Percentiles rank a stretch among this genome's conserved stretches.
Conservation (phyloP, 768 basidiomycete genomes). For the Russula olivacea region DNA sequence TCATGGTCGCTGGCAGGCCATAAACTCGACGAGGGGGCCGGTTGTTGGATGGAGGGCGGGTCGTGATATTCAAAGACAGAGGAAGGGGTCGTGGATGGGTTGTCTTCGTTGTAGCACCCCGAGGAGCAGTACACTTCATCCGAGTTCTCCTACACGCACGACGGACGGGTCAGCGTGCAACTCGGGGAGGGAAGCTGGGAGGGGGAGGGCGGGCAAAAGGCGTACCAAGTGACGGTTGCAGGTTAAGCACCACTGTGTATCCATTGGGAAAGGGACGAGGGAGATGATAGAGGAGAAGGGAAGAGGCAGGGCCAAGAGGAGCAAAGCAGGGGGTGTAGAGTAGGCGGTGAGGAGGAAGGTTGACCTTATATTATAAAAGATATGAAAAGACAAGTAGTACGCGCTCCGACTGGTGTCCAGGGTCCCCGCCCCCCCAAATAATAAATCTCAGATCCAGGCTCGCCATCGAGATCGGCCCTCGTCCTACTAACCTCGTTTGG, state of each 20-base stretch:
- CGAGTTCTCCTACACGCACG: constrained; percentile 31
- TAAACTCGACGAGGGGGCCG: constrained; percentile 12
- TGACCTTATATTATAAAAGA: constrained; percentile 23
- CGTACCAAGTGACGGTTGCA: constrained; percentile 56
- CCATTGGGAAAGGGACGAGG: constrained; percentile 37
- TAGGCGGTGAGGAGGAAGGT: constrained; percentile 7
- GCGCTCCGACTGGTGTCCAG: constrained; percentile 5
- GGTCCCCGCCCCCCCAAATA: constrained; percentile 17
- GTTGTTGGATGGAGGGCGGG: constrained; percentile 1
- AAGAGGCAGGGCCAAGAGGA: constrained; percentile 19
- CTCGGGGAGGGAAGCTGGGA: background rate
- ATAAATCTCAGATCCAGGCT: constrained; percentile 24
- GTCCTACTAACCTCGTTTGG: constrained; percentile 24
- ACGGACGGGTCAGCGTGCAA: constrained; percentile 26
- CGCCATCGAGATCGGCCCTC: constrained; percentile 22
- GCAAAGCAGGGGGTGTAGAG: background rate
- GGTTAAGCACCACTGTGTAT: constrained; percentile 65
- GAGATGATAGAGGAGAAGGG: constrained; percentile 24
- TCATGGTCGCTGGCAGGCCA: constrained; percentile 35
- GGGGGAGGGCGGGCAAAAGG: constrained; percentile 25
- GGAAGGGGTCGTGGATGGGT: constrained; percentile 23
- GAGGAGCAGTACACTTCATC: constrained; percentile 50
- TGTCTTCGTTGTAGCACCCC: constrained; percentile 36
- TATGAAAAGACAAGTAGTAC: constrained; percentile 10
- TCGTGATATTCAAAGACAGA: constrained; percentile 20